Conservation (phyloP, 306 rosid genomes). For the Albizia julibrissin region DNA sequence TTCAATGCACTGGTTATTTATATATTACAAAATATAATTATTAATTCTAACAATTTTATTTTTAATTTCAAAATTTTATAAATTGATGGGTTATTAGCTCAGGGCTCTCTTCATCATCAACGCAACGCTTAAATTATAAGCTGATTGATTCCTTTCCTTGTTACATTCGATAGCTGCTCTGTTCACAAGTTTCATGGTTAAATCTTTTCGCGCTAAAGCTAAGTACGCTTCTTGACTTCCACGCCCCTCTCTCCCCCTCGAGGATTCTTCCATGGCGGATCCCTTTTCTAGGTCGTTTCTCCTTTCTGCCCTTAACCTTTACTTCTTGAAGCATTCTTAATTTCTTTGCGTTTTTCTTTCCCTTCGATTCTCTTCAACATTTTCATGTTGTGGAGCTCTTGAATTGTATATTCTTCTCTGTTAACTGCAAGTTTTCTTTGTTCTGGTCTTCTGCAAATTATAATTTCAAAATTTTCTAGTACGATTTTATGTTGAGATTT, state of each 20-base stretch:
- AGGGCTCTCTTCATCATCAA: background rate
- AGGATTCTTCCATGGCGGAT: conserved; percentile 44
- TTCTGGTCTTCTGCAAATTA: background rate
- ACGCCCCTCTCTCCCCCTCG: conserved; percentile 31
- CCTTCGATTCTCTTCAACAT: background rate
- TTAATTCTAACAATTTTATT: background rate
- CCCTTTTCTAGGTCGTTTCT: conserved; percentile 53
- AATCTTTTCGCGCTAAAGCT: background rate
- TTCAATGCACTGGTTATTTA: too few relatives aligned
- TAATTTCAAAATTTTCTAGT: background rate
- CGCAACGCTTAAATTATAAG: background rate
- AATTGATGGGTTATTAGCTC: background rate
- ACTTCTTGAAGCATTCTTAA: background rate
- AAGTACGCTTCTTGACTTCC: background rate
- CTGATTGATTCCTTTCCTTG: background rate
- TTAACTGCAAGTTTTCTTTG: background rate
- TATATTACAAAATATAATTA: background rate
- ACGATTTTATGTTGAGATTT: background rate
- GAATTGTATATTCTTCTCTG: background rate
- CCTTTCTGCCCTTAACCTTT: conserved; percentile 4
- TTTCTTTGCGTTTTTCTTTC: background rate
- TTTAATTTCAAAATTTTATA: background rate
- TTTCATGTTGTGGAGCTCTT: background rate
- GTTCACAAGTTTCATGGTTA: background rate
- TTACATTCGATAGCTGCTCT: background rate